phyloP scores from a whole-genome alignment of 768 basidiomycete genomes.

The Hebeloma cylindrosporum region DNA sequence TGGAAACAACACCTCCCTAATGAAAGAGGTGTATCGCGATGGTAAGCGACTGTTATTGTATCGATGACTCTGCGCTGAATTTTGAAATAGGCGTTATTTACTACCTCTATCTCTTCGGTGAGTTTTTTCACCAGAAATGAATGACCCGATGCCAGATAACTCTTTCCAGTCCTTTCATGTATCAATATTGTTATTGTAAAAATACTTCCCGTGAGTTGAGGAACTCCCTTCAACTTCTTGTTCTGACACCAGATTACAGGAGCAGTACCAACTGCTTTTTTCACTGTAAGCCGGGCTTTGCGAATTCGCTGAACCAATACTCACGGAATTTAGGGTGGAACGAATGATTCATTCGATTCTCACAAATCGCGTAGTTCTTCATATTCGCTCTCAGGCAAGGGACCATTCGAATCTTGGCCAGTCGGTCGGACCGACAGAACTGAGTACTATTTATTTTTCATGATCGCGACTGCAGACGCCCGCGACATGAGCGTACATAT shows the following conservation, averaged over 20 bases:
- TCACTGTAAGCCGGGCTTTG: too few relatives aligned
- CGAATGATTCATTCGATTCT: neutral
- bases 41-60: neutral
- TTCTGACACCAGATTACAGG: too few relatives aligned
- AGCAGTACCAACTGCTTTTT: too few relatives aligned
- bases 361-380: neutral
- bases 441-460: too few relatives aligned
- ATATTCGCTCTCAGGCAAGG: neutral
- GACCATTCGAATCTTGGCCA: too few relatives aligned
- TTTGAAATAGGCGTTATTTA: slow-evolving; percentile 6
- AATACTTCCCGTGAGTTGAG: slow-evolving; percentile 10
- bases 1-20: slow-evolving; percentile 10
- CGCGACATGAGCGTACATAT: too few relatives aligned
- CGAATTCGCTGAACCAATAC: too few relatives aligned
- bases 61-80: neutral
- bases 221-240: too few relatives aligned
- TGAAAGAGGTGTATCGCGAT: slow-evolving; percentile 13
- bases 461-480: too few relatives aligned
- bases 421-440: too few relatives aligned
- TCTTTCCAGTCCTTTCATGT: slow-evolving; percentile 6
- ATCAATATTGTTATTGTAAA: slow-evolving; percentile 11
- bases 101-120: slow-evolving; percentile 15
- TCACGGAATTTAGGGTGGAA: neutral
- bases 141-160: neutral
- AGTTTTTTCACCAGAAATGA: neutral